These are phyloP conservation scores for Lachancea quebecensis DNA, from an alignment of 805 yeast genomes.

Conservation along the genomic window DNA sequence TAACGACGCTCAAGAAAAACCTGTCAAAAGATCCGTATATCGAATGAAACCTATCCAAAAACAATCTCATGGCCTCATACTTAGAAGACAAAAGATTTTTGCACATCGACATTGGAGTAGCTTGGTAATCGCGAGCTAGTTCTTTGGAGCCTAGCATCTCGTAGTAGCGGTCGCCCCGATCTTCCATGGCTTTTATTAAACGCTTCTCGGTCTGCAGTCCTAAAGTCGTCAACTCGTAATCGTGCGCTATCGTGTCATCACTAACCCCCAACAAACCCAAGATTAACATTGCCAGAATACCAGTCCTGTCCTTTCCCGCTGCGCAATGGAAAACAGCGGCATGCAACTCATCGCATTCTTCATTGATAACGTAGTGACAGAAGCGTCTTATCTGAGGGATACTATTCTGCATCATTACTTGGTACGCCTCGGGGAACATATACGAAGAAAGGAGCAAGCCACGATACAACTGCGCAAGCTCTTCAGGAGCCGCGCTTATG, in stretches of 20 bases:
- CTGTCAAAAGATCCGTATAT: constrained; percentile 49
- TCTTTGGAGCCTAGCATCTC: constrained; percentile 27
- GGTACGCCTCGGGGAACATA: constrained; percentile 59
- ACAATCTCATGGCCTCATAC: constrained; percentile 62
- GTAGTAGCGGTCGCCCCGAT: constrained; percentile 33
- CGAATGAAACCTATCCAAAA: constrained; percentile 45
- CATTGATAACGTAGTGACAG: constrained; percentile 50
- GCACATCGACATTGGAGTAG: constrained; percentile 43
- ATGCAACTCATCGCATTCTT: constrained; percentile 30
- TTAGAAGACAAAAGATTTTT: constrained; percentile 54
- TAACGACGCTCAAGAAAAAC: constrained; percentile 41
- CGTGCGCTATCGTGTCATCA: constrained; percentile 56
- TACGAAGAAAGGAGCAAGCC: constrained; percentile 51
- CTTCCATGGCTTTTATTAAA: constrained; percentile 25
- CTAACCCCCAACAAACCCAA: constrained; percentile 61
- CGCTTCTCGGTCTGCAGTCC: constrained; percentile 48
- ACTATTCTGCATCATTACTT: constrained; percentile 48
- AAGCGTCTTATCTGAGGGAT: constrained; percentile 41
- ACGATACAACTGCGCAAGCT: constrained; percentile 48
- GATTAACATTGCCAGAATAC: constrained; percentile 62
- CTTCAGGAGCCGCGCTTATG: constrained; percentile 57
- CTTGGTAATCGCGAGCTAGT: constrained; percentile 20
- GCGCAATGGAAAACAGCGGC: constrained; percentile 68
- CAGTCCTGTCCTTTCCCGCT: constrained; percentile 86
- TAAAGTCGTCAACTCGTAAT: constrained; percentile 65